Evolutionary conservation across 2,329 filamentous ascomycete species (phyloP).

Genomic region (Dryadomyces quercus-mongolicae): DNA sequence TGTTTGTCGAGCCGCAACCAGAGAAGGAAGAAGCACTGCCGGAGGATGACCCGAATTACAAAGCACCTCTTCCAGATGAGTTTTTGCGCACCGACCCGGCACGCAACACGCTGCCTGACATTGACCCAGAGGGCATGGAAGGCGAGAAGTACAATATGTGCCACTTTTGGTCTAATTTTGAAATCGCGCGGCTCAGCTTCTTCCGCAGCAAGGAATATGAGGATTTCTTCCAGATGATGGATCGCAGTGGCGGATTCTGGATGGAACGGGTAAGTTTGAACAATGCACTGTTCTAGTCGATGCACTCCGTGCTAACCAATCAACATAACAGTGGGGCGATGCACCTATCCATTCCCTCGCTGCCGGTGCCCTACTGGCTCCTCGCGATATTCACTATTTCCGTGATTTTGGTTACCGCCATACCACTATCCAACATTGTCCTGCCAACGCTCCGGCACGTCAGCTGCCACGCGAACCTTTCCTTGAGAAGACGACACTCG

Average conservation of each 20-base stretch:
- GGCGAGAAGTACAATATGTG: conserved; percentile 99
- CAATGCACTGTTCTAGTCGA: not conserved
- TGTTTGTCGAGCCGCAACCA: conserved; percentile 82
- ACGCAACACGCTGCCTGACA: conserved; percentile 58
- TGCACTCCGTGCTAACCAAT: too few relatives aligned
- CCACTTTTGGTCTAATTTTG: conserved; percentile 99
- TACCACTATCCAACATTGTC: conserved; percentile 97
- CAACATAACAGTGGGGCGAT: conserved; percentile 72
- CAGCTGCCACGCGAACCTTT: conserved; percentile 73
- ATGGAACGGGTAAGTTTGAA: conserved; percentile 69
- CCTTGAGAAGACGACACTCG: conserved; percentile 67
- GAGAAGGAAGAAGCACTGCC: conserved; percentile 43
- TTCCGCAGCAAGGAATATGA: conserved; percentile 96
- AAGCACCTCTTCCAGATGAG: conserved; percentile 65
- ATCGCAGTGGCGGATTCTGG: conserved; percentile 95
- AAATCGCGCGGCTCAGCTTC: conserved; percentile 89
- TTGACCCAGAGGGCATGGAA: conserved; percentile 90
- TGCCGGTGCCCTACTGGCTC: conserved; percentile 72
- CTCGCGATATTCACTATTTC: conserved; percentile 92
- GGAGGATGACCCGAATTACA: conserved; percentile 51
- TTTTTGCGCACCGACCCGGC: conserved; percentile 66
- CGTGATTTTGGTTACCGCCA: conserved; percentile 97
- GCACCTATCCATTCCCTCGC: conserved; percentile 96
- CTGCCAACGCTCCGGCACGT: conserved; percentile 81
- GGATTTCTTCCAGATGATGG: conserved; percentile 99